Evolutionary conservation across 768 basidiomycete genomes (phyloP), one percentile per base, ranked within the genome.

Genomic region (Neoboletus subvelutipes): DNA sequence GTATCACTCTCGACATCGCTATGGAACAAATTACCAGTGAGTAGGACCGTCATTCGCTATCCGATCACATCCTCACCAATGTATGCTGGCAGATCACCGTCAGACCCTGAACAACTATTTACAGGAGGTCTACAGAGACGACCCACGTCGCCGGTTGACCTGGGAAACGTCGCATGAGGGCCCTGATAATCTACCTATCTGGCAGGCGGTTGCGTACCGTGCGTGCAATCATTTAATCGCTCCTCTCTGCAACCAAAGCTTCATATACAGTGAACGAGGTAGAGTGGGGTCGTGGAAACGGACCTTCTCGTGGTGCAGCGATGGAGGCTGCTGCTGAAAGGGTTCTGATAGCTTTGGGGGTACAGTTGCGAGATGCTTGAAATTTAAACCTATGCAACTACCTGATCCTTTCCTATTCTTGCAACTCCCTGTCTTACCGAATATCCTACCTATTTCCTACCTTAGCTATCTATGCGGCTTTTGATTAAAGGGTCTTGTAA

Each of bases 51-150:
- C 15, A 3, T 41, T 28, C 22, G 9, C n/a, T 8, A 37, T 50
- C 20, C 11, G 26, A 20, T 43, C 12, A 9, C 5, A 39, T 41
- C 18, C 51, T 63, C 41, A 63, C 34, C 33, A 26, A 36, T 6
- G 26, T n/a, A 42, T 13, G 4, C 11, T 52, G 15, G 18, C 37
- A 68, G 68, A 61, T 18, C 48, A 60, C 42, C 66, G 67, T 33
- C 68, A 70, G 40, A 29, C 1, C 3, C 45, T 68, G 37, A 68
- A 68, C 18, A 68, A 68, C 41, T 50, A 68, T 48, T 31, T 68
- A 13, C 67, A 68, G 43, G 41, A 29, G 12, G 36, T 52, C 13
- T 52, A 60, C 42, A 56, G 66, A 55, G 55, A 54, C 20, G 54
- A 62, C 13, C 57, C 64, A 13, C 41, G 50, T 37, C 55, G 43